These are phyloP conservation scores for Ganoderma resinaceum DNA, from an alignment of 1,284 basidiomycete genomes.

Conservation along the genomic window DNA sequence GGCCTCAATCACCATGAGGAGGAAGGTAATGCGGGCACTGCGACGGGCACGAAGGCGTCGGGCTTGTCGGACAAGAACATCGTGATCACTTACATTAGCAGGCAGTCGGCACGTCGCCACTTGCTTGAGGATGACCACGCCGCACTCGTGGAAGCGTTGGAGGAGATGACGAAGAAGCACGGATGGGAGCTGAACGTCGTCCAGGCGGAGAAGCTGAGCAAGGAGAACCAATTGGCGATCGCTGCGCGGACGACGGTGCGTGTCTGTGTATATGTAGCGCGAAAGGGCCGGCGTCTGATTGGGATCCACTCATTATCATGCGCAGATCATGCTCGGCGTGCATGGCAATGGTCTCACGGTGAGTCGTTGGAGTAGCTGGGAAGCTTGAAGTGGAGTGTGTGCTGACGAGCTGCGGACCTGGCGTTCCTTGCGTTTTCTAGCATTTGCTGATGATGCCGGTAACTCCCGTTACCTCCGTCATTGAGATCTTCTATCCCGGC, in stretches of 20 bases:
- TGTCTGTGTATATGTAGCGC: constrained; percentile 4
- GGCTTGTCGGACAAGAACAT: constrained; percentile 44
- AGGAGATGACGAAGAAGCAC: constrained; percentile 58
- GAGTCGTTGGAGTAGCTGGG: constrained; percentile 15
- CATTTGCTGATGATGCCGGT: constrained; percentile 82
- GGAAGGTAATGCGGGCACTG: constrained; percentile 5
- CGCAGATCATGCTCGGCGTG: constrained; percentile 76
- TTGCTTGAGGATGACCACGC: constrained; percentile 67
- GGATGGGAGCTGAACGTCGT: constrained; percentile 71
- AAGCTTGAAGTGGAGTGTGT: neutral
- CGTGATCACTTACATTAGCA: constrained; percentile 78
- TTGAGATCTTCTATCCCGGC: constrained; percentile 82
- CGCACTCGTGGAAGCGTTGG: constrained; percentile 61
- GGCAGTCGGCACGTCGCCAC: constrained; percentile 65
- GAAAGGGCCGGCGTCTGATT: neutral
- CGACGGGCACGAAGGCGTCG: constrained; percentile 16
- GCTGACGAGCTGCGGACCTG: constrained; percentile 7
- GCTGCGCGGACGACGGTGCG: constrained; percentile 68
- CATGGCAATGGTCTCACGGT: constrained; percentile 82
- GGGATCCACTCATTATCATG: constrained; percentile 3
- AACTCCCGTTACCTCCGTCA: constrained; percentile 69
- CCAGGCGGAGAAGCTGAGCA: constrained; percentile 69
- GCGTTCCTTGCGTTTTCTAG: constrained; percentile 12
- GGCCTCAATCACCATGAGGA: constrained; percentile 2
- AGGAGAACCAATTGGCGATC: constrained; percentile 74